Evolutionary conservation across 257 asterid genomes (phyloP), one percentile per base, ranked within the genome.

Genomic region (Rubia yunnanensis): DNA sequence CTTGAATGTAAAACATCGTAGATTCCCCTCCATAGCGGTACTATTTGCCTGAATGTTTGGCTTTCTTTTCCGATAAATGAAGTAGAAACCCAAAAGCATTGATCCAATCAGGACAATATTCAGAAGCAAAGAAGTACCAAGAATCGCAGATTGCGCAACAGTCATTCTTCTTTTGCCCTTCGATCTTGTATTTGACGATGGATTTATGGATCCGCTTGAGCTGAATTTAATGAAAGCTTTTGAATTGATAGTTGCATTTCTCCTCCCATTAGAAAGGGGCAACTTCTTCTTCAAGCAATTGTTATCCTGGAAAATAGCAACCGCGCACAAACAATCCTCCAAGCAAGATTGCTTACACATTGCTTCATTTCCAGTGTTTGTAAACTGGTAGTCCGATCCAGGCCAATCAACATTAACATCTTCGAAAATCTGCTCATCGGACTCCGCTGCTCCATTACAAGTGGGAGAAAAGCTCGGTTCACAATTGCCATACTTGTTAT

Each of bases 221-320:
- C 15, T 34, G 50, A 66, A 66, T 79, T 85, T 85, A 62, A 89
- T 65, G 54, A 89, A 82, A 46, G 80, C 85, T 54, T 36, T 83
- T 5, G 68, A 20, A 5, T 23, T 38, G 5, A 72, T 46, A 34
- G 26, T 1, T 0, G 14, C 11, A 46, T 82, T 18, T 69, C 74
- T 72, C 57, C 57, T 50, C 57, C 95, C 94, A 67, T 89, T 85
- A 7, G 94, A 79, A 38, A 86, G 75, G 1, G 95, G 95, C 27
- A 83, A 67, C 77, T 56, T 82, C 84, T 89, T 89, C 79, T 85
- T 86, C 91, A 89, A 82, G 60, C 96, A 89, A 73, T 54, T 73
- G 8, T 61, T 55, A 23, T 0, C 3, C 58, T 82, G 71, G 70
- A 39, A 73, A 44, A 86, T 67, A 0, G 88, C 66, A 30, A 64